Base-by-base conservation (phyloP, 2,329 filamentous ascomycete genomes). In the Colletotrichum plurivorum region DNA sequence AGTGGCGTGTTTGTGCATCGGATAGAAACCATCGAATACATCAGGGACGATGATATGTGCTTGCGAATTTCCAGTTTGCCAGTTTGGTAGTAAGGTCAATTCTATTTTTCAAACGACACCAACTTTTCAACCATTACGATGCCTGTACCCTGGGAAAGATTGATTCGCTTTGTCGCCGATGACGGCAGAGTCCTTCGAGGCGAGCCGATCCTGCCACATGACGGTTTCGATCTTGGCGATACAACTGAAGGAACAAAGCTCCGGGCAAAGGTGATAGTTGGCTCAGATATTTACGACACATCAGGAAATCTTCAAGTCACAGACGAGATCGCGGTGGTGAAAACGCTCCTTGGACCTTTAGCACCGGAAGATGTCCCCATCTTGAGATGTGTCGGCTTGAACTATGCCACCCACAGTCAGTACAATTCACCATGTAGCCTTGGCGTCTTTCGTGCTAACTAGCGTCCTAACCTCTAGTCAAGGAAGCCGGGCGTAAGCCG, bases 361-460 rank as follows among this genome's bases (percentile, higher is more conserved):
- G 80, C 83, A 0, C 77, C 75, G 10, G 76, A 78, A 2, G 86
- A 89, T 58, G 85, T 90, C 0, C 85, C 87, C 0, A 87, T 89
- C 51, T 73, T 91, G 4, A 78, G 87, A 20, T 90, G 88, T 71
- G 84, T 90, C 13, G 89, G 88, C 0, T 74, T 90, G 31, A 90
- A 91, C 73, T 90, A 90, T 72, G 83, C 83, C 46, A 89, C 86
- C 61, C 88, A 90, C 72, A 87, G 81, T 83, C 67, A 67, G 78
- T 55, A 4, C 15, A 4, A 2, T 4, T 12, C 12, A 4, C 25
- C 0, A 15, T 16, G 3, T 12, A 10, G 13, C 13, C 4, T 16
- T 43, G 13, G 12, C 1, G 10, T 15, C 41, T 43, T 7, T 36
- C 8, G 31, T 36, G 31, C 8, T 36, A 15, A 67, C 18, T 49